Evolutionary conservation across 2,329 filamentous ascomycete species (phyloP).

Genomic region (Ascochyta clinopodiicola): DNA sequence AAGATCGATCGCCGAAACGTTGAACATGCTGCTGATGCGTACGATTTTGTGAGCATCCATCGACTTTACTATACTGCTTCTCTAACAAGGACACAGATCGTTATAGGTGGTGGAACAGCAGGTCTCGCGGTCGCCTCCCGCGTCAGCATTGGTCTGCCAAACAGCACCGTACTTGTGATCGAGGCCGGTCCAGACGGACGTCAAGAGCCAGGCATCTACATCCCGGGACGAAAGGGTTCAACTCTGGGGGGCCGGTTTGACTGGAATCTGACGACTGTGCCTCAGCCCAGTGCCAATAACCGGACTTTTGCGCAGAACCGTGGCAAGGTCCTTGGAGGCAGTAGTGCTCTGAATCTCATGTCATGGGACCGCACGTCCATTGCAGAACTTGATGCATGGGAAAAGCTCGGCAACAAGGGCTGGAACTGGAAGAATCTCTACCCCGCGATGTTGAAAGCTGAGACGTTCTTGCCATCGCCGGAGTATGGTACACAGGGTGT

Average conservation of each 20-base stretch:
- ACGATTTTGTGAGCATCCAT: conserved; percentile 6
- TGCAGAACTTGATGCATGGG: conserved; percentile 43
- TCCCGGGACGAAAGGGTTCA: conserved; percentile 38
- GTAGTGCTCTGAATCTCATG: conserved; percentile 54
- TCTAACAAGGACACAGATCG: conserved; percentile 16
- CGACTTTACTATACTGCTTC: not conserved
- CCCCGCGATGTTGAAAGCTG: conserved; percentile 42
- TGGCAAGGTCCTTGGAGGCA: conserved; percentile 58
- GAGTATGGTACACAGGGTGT: conserved; percentile 38
- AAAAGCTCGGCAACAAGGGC: conserved; percentile 39
- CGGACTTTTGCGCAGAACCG: conserved; percentile 52
- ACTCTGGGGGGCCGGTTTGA: conserved; percentile 37
- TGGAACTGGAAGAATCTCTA: conserved; percentile 44
- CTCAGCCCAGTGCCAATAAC: conserved; percentile 51
- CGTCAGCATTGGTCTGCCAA: conserved; percentile 41
- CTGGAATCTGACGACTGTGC: conserved; percentile 55
- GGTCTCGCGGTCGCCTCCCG: conserved; percentile 40
- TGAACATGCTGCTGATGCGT: not conserved
- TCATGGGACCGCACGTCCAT: conserved; percentile 41
- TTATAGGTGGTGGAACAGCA: conserved; percentile 38
- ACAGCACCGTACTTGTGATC: conserved; percentile 31
- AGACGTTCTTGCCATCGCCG: conserved; percentile 37
- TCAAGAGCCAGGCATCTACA: conserved; percentile 33
- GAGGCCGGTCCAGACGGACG: conserved; percentile 40
- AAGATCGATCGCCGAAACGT: not conserved